Base-by-base conservation (phyloP, 495 filamentous ascomycete species). In the Neohortaea acidophila region DNA sequence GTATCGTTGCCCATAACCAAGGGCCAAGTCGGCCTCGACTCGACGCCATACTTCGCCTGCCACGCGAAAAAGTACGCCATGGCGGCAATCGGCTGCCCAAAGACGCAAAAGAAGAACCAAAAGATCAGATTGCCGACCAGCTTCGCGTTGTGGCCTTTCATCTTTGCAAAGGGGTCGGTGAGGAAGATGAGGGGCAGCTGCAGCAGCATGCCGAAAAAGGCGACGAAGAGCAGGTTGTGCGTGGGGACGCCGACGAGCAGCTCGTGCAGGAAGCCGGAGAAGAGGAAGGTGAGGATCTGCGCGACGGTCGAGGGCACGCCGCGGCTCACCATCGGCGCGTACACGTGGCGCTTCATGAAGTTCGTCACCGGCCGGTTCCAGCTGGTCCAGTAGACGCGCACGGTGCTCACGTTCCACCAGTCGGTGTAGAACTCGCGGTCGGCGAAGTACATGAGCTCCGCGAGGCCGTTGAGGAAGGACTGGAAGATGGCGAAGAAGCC, bases 281-380 rank as follows among this genome's bases (percentile, higher is more conserved):
- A 65, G 4, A 81, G 54, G 56, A 96, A 97, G 2, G 94, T 87
- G 34, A 75, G 64, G 10, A 79, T 59, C 45, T 79, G 82, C 0
- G 89, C 84, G 4, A 63, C 51, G 2, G 61, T 54, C 19, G 73
- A 62, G 39, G 65, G 77, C 70, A 76, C 84, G 1, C 89, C 89
- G 30, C 87, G 68, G 2, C 79, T 78, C 14, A 89, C 70, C 33
- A 96, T 61, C 0, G 89, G 89, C 18, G 75, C 73, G 62, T 82
- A 94, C 21, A 97, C 72, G 56, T 97, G 89, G 26, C 89, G 62
- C 50, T 78, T 82, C 83, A 97, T 94, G 59, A 91, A 97, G 33
- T 82, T 70, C 54, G 91, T 91, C 9, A 96, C 87, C 2, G 89
- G 89, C 49, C 89, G 91, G 54, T 97, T 97, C 89, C 89, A 97